phyloP scores from a whole-genome alignment of 495 filamentous ascomycete genomes.

The Penicillium simplicissimum region DNA sequence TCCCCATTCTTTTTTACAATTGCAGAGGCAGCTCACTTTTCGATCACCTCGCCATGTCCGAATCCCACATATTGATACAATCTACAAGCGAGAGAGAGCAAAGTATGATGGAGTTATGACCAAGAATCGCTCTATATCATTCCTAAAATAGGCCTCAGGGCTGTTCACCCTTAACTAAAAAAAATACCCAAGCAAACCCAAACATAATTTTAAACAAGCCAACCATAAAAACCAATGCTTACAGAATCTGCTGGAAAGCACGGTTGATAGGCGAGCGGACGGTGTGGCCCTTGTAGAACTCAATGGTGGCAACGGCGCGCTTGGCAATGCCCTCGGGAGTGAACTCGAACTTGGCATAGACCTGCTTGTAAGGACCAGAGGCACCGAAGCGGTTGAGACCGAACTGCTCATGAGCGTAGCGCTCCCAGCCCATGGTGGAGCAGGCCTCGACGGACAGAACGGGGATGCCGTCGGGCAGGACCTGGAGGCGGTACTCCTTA shows the following conservation, averaged over 20 bases:
- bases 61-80: constrained; percentile 15
- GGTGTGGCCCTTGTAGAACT: constrained; percentile 94
- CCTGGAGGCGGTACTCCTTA: constrained; percentile 90
- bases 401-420: constrained; percentile 98
- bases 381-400: constrained; percentile 98
- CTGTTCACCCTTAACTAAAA: constrained; percentile 30
- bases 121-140: constrained; percentile 32
- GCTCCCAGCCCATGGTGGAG: constrained; percentile 94
- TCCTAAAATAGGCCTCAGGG: constrained; percentile 26
- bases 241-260: constrained; percentile 58
- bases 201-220: constrained; percentile 30
- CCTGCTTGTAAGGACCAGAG: constrained; percentile 93
- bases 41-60: constrained; percentile 19
- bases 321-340: constrained; percentile 94
- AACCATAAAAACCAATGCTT: constrained; percentile 23
- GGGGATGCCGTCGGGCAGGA: constrained; percentile 93
- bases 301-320: constrained; percentile 84
- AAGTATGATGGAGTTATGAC: background rate
- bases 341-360: constrained; percentile 99
- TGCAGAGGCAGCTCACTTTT: background rate
- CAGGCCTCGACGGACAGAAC: constrained; percentile 91
- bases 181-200: constrained; percentile 9
- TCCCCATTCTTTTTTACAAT: background rate
- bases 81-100: too few species aligned
- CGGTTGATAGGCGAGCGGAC: constrained; percentile 95